A percentile compares a stretch with the other conserved stretches of the same genome.
These are phyloP conservation scores for Protomyces arabidopsidicola DNA, from an alignment of 1,139 yeast genomes.

Conservation along the genomic window DNA sequence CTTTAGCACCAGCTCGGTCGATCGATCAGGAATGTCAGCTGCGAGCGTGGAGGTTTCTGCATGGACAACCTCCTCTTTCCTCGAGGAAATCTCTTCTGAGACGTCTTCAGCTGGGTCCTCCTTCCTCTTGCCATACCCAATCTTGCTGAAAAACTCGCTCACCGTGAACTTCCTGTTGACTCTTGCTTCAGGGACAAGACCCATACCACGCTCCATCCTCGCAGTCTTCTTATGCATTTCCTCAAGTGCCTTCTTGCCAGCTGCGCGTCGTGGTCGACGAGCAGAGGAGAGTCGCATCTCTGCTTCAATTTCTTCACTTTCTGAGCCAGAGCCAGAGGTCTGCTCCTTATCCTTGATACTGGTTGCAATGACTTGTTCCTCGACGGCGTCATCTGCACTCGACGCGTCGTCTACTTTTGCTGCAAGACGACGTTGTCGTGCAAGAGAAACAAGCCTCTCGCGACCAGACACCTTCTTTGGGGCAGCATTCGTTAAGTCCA, in stretches of 20 bases:
- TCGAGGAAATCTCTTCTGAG: too few species aligned
- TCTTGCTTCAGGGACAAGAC: conserved; percentile 36
- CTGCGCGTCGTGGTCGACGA: conserved; percentile 27
- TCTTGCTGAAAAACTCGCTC: conserved; percentile 34
- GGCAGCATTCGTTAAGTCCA: neutral
- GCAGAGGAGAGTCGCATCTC: conserved; percentile 21
- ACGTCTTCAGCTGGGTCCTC: neutral
- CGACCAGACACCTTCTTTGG: neutral
- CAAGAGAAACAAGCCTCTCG: conserved; percentile 1
- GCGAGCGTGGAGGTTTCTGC: neutral
- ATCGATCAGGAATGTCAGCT: neutral
- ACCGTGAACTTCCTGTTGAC: conserved; percentile 35
- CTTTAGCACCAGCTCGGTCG: neutral
- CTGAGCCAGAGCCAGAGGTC: neutral
- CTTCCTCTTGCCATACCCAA: conserved; percentile 11
- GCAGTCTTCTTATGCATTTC: conserved; percentile 39
- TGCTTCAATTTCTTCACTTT: conserved; percentile 24
- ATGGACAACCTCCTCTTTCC: neutral
- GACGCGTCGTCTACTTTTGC: neutral
- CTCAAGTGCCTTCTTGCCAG: conserved; percentile 38
- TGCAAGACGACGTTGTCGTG: neutral
- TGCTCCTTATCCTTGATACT: neutral
- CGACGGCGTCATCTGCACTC: neutral
- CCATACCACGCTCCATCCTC: conserved; percentile 37
- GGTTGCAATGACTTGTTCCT: neutral